phyloP scores from a whole-genome alignment of 805 yeast genomes.

The Priceomyces medius region DNA sequence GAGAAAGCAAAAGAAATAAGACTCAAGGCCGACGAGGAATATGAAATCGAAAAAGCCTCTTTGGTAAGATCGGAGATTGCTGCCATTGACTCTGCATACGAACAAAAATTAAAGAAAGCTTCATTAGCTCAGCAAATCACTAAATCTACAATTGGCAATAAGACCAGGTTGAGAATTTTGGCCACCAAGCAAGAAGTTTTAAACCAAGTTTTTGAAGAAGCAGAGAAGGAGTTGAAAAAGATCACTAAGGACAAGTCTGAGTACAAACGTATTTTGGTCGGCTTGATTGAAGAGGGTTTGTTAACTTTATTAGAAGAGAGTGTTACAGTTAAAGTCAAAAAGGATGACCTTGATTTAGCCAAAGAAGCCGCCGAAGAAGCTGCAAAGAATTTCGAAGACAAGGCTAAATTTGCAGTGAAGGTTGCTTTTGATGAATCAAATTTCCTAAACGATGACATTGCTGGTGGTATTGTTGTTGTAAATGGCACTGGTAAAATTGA shows the following conservation, averaged over 20 bases:
- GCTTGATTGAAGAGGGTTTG: slow-evolving; percentile 75
- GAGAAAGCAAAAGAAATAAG: slow-evolving; percentile 96
- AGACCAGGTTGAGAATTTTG: slow-evolving; percentile 88
- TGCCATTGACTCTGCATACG: slow-evolving; percentile 78
- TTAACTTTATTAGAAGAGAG: slow-evolving; percentile 70
- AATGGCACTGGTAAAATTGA: slow-evolving; percentile 80
- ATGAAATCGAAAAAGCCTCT: slow-evolving; percentile 94
- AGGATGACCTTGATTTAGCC: slow-evolving; percentile 60
- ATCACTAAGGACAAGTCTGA: slow-evolving; percentile 53
- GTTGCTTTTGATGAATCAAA: slow-evolving; percentile 55
- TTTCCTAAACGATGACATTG: slow-evolving; percentile 58
- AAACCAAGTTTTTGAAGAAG: slow-evolving; percentile 67
- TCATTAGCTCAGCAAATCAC: slow-evolving; percentile 91
- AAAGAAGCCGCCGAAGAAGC: slow-evolving; percentile 63
- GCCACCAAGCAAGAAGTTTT: slow-evolving; percentile 78
- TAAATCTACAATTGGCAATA: slow-evolving; percentile 92
- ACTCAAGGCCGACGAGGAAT: slow-evolving; percentile 97
- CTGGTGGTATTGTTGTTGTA: slow-evolving; percentile 83
- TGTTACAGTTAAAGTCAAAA: slow-evolving; percentile 64
- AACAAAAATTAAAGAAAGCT: slow-evolving; percentile 85
- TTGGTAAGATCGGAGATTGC: slow-evolving; percentile 91
- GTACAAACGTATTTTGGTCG: slow-evolving; percentile 69
- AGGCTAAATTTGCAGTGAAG: slow-evolving; percentile 56
- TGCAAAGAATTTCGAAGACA: slow-evolving; percentile 58
- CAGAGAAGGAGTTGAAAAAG: slow-evolving; percentile 60